phyloP scores from a whole-genome alignment of 768 basidiomycete genomes.

The Mycena amicta region DNA sequence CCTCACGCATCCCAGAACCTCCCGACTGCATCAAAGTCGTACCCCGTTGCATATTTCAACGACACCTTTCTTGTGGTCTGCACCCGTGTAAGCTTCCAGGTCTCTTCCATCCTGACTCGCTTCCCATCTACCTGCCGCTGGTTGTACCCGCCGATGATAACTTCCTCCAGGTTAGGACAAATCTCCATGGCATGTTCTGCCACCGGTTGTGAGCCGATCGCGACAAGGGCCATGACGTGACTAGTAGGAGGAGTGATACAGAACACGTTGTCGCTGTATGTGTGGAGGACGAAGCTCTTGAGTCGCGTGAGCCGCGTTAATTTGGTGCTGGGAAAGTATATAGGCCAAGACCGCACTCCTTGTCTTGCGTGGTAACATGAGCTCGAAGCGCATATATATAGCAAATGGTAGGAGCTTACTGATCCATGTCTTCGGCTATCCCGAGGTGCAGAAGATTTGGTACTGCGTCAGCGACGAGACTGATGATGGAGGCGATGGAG shows the following conservation, averaged over 20 bases:
- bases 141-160: background rate
- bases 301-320: slow-evolving; percentile 1
- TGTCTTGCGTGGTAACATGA: background rate
- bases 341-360: background rate
- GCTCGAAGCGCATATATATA: background rate
- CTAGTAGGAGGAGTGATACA: background rate
- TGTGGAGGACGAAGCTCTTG: slow-evolving; percentile 11
- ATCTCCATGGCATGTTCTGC: background rate
- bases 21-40: slow-evolving; percentile 1
- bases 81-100: slow-evolving; percentile 5
- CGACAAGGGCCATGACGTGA: background rate
- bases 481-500: background rate
- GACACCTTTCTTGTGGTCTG: background rate
- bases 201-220: background rate
- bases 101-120: background rate
- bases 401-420: background rate
- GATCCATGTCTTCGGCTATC: background rate
- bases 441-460: slow-evolving; percentile 13
- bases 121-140: background rate
- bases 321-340: background rate
- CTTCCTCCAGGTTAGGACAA: slow-evolving; percentile 5
- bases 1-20: slow-evolving; percentile 7
- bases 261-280: background rate
- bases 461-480: background rate
- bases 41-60: background rate